Evolutionary conservation across 257 asterid species (phyloP).

Genomic region (Solanum habrochaites): DNA sequence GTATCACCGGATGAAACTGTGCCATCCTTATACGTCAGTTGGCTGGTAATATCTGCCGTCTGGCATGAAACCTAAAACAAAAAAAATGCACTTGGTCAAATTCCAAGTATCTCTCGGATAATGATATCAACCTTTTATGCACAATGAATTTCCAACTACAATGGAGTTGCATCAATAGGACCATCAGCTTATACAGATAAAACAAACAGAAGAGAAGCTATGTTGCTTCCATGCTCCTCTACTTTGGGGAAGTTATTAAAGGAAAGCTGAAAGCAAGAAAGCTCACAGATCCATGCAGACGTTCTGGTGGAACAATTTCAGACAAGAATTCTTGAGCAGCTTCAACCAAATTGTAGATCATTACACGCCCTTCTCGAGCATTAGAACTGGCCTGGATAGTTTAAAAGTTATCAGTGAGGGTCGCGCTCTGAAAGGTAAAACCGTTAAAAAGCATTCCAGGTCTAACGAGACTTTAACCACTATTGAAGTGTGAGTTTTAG

Average conservation of each 20-base stretch:
- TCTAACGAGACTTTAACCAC: neutral
- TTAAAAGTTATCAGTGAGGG: neutral
- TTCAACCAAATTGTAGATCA: slow-evolving; percentile 95
- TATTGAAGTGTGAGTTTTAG: neutral
- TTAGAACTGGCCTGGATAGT: slow-evolving; percentile 72
- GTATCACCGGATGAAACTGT: slow-evolving; percentile 22
- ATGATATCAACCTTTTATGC: neutral
- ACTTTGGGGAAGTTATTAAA: neutral
- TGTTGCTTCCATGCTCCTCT: neutral
- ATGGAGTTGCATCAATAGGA: neutral
- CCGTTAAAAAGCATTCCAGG: neutral
- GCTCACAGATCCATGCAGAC: slow-evolving; percentile 48
- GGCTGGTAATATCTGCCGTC: slow-evolving; percentile 21
- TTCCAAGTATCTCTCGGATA: neutral
- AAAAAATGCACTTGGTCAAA: neutral
- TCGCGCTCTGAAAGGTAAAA: neutral
- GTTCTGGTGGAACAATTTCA: slow-evolving; percentile 63
- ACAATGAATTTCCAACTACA: neutral
- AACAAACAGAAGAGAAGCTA: neutral
- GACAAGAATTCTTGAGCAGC: slow-evolving; percentile 98
- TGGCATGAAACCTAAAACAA: slow-evolving; percentile 25
- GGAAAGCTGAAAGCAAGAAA: neutral
- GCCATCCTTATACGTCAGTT: slow-evolving; percentile 29
- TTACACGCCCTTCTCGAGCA: slow-evolving; percentile 98
- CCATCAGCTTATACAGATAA: neutral